phyloP scores from a whole-genome alignment of 2,329 filamentous ascomycete species.

The Aspergillus ustus region DNA sequence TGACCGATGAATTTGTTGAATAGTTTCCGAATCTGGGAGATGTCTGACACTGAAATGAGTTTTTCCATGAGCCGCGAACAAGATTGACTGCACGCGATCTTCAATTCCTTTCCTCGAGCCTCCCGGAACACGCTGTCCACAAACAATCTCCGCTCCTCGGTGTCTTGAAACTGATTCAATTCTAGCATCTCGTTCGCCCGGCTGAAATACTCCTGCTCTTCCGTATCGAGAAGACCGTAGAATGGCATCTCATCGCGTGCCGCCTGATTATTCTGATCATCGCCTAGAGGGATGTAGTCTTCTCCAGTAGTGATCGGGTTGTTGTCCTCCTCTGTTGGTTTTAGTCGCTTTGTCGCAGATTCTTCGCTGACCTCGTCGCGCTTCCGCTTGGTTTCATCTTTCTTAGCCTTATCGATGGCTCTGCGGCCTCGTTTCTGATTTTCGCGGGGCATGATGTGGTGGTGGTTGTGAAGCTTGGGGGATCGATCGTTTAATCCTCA shows the following conservation, averaged over 20 bases:
- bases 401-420: slow-evolving; percentile 46
- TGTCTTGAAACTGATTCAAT: slow-evolving; percentile 79
- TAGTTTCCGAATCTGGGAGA: slow-evolving; percentile 80
- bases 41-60: slow-evolving; percentile 79
- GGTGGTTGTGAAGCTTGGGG: not conserved
- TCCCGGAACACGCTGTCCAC: slow-evolving; percentile 84
- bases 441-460: slow-evolving; percentile 49
- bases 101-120: slow-evolving; percentile 89
- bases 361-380: slow-evolving; percentile 40
- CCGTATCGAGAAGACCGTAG: slow-evolving; percentile 88
- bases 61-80: slow-evolving; percentile 93
- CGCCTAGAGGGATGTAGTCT: slow-evolving; percentile 46
- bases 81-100: slow-evolving; percentile 92
- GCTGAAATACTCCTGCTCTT: slow-evolving; percentile 96
- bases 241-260: slow-evolving; percentile 68
- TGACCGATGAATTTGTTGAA: slow-evolving; percentile 86
- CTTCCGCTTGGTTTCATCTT: slow-evolving; percentile 44
- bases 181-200: slow-evolving; percentile 88
- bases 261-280: slow-evolving; percentile 29
- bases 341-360: slow-evolving; percentile 45
- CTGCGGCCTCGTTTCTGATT: slow-evolving; percentile 53
- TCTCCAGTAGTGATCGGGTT: slow-evolving; percentile 29
- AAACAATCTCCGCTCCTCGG: slow-evolving; percentile 73
- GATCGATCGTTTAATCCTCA: slow-evolving; percentile 9
- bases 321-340: slow-evolving; percentile 34